Evolutionary conservation across 73 alveolate genomes (phyloP).

Genomic region (Symbiodinium natans): DNA sequence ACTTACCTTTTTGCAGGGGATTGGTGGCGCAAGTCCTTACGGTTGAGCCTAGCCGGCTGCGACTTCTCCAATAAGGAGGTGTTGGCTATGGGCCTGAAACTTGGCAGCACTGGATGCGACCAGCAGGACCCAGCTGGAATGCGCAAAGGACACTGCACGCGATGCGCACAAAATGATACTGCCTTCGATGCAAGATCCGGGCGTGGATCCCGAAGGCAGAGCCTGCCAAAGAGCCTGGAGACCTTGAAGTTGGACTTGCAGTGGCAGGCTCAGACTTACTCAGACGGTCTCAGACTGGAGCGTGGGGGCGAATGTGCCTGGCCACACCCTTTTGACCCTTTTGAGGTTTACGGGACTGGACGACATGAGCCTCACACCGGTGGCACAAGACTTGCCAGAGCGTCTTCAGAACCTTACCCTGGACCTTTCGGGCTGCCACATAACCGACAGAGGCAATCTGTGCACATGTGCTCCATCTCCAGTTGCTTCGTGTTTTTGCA

Average conservation of each 20-base stretch:
- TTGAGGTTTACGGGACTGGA: conserved; percentile 70
- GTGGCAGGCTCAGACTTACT: not conserved
- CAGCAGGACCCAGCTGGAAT: too few relatives aligned
- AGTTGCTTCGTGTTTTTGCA: not conserved
- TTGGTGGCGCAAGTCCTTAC: conserved; percentile 32
- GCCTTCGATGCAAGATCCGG: too few relatives aligned
- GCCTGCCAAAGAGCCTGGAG: conserved; percentile 51
- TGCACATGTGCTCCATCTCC: too few relatives aligned
- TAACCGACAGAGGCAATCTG: conserved; percentile 43
- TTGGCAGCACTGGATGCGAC: not conserved
- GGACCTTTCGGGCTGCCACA: conserved; percentile 43
- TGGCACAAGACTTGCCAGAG: conserved; percentile 14
- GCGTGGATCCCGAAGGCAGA: conserved; percentile 25
- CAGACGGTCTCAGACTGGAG: not conserved
- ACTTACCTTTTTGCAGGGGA: not conserved
- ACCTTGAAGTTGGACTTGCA: conserved; percentile 67
- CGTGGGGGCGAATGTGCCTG: not conserved
- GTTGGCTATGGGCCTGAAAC: conserved; percentile 45
- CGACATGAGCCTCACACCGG: conserved; percentile 24
- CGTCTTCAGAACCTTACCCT: not conserved
- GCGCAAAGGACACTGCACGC: too few relatives aligned
- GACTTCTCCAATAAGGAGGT: conserved; percentile 46
- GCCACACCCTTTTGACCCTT: not conserved
- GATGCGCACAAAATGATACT: too few relatives aligned
- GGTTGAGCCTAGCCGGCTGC: conserved; percentile 55